These are phyloP conservation scores for Jamesozyma lodderae DNA, from an alignment of 805 yeast species.

Conservation along the genomic window DNA sequence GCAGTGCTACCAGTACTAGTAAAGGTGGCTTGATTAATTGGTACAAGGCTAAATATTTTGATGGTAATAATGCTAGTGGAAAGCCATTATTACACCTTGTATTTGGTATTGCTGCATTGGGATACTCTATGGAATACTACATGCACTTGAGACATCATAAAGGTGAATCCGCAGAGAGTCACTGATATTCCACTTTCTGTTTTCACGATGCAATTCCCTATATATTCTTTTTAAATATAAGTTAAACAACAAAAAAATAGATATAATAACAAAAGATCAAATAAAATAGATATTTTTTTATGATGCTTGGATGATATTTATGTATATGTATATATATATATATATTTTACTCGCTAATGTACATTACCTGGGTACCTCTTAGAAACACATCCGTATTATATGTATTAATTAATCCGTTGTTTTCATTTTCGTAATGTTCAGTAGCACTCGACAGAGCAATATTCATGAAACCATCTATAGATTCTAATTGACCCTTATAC, in stretches of 20 bases:
- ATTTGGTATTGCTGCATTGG: conserved; percentile 55
- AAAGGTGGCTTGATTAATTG: conserved; percentile 53
- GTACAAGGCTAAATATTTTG: conserved; percentile 80
- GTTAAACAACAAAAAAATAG: not conserved
- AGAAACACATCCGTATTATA: conserved; percentile 29
- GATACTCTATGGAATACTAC: conserved; percentile 89
- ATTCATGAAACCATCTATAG: conserved; percentile 96
- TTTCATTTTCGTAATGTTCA: conserved; percentile 39
- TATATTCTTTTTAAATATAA: not conserved
- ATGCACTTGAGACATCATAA: conserved; percentile 70
- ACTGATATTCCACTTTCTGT: not conserved
- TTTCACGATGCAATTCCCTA: not conserved
- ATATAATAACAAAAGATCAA: no score
- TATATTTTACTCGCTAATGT: conserved; percentile 25
- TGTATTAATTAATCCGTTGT: conserved; percentile 25
- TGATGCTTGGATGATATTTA: not conserved
- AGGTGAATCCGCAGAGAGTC: conserved; percentile 29
- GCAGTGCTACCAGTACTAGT: conserved; percentile 67
- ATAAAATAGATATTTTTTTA: conserved; percentile 1
- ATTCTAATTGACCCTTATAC: conserved; percentile 66
- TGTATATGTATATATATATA: not conserved
- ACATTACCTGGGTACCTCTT: conserved; percentile 32
- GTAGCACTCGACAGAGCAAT: conserved; percentile 72
- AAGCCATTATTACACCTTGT: conserved; percentile 76
- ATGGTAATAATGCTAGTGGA: conserved; percentile 76